Conservation (phyloP, 1,284 basidiomycete genomes). For the Lignosus rhinocerotis region DNA sequence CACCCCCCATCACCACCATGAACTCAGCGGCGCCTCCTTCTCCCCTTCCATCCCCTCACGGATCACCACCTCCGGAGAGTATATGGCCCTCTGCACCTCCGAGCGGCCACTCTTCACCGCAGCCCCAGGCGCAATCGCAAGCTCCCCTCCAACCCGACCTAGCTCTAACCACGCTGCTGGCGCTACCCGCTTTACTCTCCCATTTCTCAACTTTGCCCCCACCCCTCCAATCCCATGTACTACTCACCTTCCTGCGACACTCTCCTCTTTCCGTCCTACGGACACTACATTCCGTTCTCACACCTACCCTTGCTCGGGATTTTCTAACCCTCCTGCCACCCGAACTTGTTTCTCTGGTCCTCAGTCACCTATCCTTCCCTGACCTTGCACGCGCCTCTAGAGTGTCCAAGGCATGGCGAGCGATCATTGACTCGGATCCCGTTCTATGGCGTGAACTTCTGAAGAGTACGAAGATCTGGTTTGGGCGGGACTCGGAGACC, state of each 20-base stretch:
- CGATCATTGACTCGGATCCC: constrained; percentile 82
- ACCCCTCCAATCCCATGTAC: constrained; percentile 79
- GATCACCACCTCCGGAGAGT: constrained; percentile 71
- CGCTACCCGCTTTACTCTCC: constrained; percentile 73
- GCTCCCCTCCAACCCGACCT: constrained; percentile 78
- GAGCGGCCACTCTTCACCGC: constrained; percentile 68
- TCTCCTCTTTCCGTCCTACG: constrained; percentile 83
- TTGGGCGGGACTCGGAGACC: constrained; percentile 75
- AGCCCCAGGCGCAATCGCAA: constrained; percentile 55
- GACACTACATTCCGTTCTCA: constrained; percentile 79
- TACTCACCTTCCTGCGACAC: constrained; percentile 81
- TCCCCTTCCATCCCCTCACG: constrained; percentile 78
- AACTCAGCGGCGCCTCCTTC: constrained; percentile 77
- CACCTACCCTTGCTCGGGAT: constrained; percentile 83
- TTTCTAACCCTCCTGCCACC: constrained; percentile 85
- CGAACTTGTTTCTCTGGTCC: constrained; percentile 79
- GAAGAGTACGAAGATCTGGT: constrained; percentile 79
- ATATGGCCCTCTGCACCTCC: constrained; percentile 79
- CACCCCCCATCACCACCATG: constrained; percentile 57
- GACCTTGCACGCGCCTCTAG: constrained; percentile 78
- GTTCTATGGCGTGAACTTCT: constrained; percentile 84
- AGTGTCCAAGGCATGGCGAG: constrained; percentile 80
- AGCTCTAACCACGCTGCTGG: constrained; percentile 73
- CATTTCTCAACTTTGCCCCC: constrained; percentile 75
- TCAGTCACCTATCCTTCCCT: constrained; percentile 75